phyloP scores from a whole-genome alignment of 2,329 filamentous ascomycete genomes.

The Fonsecaea multimorphosa region DNA sequence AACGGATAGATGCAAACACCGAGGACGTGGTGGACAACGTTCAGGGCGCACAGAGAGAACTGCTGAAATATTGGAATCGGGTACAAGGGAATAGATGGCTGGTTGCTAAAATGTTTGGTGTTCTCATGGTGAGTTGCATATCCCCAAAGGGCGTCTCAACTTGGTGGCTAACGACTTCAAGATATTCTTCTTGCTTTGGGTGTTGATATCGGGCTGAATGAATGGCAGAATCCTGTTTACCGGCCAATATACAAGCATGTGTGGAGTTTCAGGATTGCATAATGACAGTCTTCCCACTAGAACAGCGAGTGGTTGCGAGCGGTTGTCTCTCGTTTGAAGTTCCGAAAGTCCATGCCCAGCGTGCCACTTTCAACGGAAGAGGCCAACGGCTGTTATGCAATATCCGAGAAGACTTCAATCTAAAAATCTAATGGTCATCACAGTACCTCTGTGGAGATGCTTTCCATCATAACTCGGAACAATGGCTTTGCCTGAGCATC shows the following conservation, averaged over 20 bases:
- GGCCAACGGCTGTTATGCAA: background rate
- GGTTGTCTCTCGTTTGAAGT: background rate
- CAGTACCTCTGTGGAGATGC: background rate
- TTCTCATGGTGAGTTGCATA: slow-evolving; percentile 71
- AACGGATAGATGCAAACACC: slow-evolving; percentile 86
- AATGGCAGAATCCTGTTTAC: slow-evolving; percentile 3
- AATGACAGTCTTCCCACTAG: background rate
- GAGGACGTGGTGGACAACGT: slow-evolving; percentile 98
- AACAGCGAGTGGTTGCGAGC: background rate
- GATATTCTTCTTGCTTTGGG: slow-evolving; percentile 83
- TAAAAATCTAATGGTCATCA: background rate
- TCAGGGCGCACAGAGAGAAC: slow-evolving; percentile 90
- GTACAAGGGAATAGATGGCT: slow-evolving; percentile 96
- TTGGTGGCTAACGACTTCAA: slow-evolving; percentile 34
- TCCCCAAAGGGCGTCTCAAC: background rate
- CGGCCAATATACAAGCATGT: background rate
- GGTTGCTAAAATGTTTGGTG: slow-evolving; percentile 79
- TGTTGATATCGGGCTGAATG: slow-evolving; percentile 60
- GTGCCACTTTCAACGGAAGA: background rate
- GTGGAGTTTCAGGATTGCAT: background rate
- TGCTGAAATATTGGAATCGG: slow-evolving; percentile 95
- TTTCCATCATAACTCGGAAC: background rate
- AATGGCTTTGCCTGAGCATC: background rate
- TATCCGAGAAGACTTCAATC: background rate
- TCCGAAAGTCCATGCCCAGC: background rate